phyloP scores from a whole-genome alignment of 805 yeast species.

The Sugiyamaella mastotermitis region DNA sequence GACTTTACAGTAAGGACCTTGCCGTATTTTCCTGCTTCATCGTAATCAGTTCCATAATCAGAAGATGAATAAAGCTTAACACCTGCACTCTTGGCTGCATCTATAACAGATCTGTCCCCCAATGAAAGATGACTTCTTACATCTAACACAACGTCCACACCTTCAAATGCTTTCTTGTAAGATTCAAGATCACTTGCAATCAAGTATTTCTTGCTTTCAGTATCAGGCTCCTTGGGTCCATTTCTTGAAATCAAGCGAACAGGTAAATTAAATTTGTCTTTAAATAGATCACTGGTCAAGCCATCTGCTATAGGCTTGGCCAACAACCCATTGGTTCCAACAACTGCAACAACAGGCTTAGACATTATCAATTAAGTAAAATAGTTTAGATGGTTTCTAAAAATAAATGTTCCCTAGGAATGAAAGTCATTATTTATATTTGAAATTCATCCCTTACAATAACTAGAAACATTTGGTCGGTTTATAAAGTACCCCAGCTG shows the following conservation, averaged over 20 bases:
- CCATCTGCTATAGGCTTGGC: conserved; percentile 45
- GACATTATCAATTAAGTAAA: conserved; percentile 11
- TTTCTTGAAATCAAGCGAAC: conserved; percentile 47
- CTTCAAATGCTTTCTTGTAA: conserved; percentile 32
- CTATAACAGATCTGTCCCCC: conserved; percentile 30
- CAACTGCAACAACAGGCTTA: conserved; percentile 40
- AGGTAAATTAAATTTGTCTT: conserved; percentile 40
- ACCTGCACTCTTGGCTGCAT: conserved; percentile 34
- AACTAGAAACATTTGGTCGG: no score
- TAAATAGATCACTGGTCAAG: conserved; percentile 38
- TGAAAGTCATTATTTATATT: no score
- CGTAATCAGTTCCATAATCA: conserved; percentile 48
- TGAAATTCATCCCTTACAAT: no score
- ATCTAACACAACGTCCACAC: conserved; percentile 48
- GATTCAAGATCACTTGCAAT: conserved; percentile 14
- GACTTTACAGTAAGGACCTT: conserved; percentile 14
- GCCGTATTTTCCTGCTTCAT: conserved; percentile 8
- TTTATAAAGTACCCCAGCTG: no score
- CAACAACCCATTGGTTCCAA: conserved; percentile 48
- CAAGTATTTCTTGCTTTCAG: conserved; percentile 4
- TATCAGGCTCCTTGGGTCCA: conserved; percentile 26
- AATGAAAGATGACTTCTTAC: conserved; percentile 33
- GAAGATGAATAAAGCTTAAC: conserved; percentile 53
- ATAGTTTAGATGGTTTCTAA: no score
- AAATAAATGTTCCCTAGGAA: no score